phyloP scores from a whole-genome alignment of 2,329 filamentous ascomycete genomes.

The Drechslera avenae region DNA sequence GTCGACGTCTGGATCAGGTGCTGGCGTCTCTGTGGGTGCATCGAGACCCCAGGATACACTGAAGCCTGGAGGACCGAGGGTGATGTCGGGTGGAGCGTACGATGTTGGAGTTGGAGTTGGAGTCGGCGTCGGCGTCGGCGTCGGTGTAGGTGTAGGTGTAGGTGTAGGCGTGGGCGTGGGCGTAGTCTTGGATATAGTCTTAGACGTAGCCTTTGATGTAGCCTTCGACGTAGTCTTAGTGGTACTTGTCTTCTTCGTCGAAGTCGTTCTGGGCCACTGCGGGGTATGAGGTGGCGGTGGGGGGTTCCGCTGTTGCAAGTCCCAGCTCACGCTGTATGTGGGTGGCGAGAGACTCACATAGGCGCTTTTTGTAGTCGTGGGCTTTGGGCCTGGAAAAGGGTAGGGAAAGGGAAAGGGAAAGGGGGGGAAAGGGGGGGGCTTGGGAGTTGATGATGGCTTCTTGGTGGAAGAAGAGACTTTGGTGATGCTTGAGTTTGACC shows the following conservation, averaged over 20 bases:
- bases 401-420: no score
- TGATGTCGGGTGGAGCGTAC: constrained; percentile 15
- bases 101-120: constrained; percentile 8
- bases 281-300: constrained; percentile 3
- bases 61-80: constrained; percentile 14
- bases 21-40: neutral
- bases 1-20: constrained; percentile 10
- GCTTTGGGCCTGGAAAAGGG: constrained; percentile 1
- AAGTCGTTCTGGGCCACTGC: neutral
- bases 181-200: constrained; percentile 1
- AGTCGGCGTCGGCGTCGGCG: constrained; percentile 8
- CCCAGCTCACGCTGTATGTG: constrained; percentile 19
- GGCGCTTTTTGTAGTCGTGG: constrained; percentile 7
- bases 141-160: constrained; percentile 9
- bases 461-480: constrained; percentile 14
- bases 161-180: constrained; percentile 10
- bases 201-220: constrained; percentile 8
- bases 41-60: constrained; percentile 14
- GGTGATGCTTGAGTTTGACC: constrained; percentile 5
- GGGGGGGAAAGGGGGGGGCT: neutral
- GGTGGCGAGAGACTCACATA: constrained; percentile 17
- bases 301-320: constrained; percentile 7
- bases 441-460: constrained; percentile 11
- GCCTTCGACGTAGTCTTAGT: constrained; percentile 6
- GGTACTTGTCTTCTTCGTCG: constrained; percentile 1